phyloP scores from a whole-genome alignment of 306 rosid genomes.

The Begonia masoniana region DNA sequence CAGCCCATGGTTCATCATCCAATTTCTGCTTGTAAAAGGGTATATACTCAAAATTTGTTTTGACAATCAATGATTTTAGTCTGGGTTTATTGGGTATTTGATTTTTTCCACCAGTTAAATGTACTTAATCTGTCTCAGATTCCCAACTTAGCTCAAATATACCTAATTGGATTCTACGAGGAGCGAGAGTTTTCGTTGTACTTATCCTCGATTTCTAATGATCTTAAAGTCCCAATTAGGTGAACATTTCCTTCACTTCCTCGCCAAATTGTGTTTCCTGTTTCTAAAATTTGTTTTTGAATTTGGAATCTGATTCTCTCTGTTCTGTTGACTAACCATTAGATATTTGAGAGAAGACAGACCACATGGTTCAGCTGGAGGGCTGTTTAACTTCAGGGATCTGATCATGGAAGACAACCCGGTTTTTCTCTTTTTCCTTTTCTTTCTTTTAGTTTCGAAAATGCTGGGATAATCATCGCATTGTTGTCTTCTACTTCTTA shows the following conservation, averaged over 20 bases:
- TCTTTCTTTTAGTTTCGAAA: slow-evolving; percentile 1
- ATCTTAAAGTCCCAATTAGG: slow-evolving; percentile 89
- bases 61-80: slow-evolving; percentile 2
- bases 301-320: slow-evolving; percentile 6
- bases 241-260: slow-evolving; percentile 7
- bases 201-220: slow-evolving; percentile 80
- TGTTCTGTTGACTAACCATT: slow-evolving; percentile 6
- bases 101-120: neutral
- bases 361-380: slow-evolving; percentile 98
- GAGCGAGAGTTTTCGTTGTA: slow-evolving; percentile 85
- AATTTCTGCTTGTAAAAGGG: slow-evolving; percentile 89
- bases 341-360: slow-evolving; percentile 89
- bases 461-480: neutral
- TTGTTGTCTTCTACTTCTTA: slow-evolving; percentile 4
- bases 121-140: slow-evolving; percentile 39
- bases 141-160: slow-evolving; percentile 73
- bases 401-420: slow-evolving; percentile 87
- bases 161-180: slow-evolving; percentile 85
- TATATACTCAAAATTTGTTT: slow-evolving; percentile 13
- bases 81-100: neutral
- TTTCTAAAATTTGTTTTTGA: neutral
- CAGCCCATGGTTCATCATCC: slow-evolving; percentile 98
- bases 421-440: slow-evolving; percentile 29
- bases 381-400: slow-evolving; percentile 77
- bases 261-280: slow-evolving; percentile 4